A percentile compares a stretch with the other conserved stretches of the same genome.
These are phyloP conservation scores for Pseudocercospora crystallina DNA, from an alignment of 2,329 filamentous ascomycete species.

Conservation along the genomic window DNA sequence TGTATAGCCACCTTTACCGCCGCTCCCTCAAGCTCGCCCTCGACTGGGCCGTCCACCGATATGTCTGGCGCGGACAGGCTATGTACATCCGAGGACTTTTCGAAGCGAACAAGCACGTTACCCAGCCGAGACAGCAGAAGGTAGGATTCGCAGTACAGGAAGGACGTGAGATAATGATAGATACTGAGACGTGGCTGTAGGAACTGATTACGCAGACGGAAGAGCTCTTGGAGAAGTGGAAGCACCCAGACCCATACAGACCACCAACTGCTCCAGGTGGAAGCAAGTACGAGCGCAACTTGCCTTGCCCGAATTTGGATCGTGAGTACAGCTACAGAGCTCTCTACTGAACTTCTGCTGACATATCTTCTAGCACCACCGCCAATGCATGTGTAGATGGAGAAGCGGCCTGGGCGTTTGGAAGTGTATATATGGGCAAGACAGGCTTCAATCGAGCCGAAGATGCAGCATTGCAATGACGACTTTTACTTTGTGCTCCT, in stretches of 20 bases:
- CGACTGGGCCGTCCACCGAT: slow-evolving; percentile 91
- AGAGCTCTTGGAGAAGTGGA: slow-evolving; percentile 85
- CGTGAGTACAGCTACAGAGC: slow-evolving; percentile 58
- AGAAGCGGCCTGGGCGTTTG: slow-evolving; percentile 9
- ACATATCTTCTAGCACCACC: slow-evolving; percentile 46
- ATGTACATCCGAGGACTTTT: slow-evolving; percentile 94
- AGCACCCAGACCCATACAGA: slow-evolving; percentile 92
- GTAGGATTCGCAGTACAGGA: slow-evolving; percentile 53
- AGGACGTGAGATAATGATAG: not conserved
- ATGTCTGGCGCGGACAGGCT: slow-evolving; percentile 93
- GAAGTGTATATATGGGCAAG: slow-evolving; percentile 24
- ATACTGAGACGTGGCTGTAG: slow-evolving; percentile 50
- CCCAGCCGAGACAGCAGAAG: slow-evolving; percentile 80
- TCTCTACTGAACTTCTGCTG: slow-evolving; percentile 4
- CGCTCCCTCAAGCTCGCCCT: slow-evolving; percentile 89
- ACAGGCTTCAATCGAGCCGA: too few relatives aligned
- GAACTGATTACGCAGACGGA: slow-evolving; percentile 84
- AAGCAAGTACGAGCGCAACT: slow-evolving; percentile 93
- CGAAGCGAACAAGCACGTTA: slow-evolving; percentile 84
- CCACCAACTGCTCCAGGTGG: slow-evolving; percentile 91
- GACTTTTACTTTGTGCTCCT: too few relatives aligned
- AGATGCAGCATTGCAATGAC: too few relatives aligned
- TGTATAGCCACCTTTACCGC: slow-evolving; percentile 71
- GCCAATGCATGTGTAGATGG: slow-evolving; percentile 45
- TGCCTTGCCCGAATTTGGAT: slow-evolving; percentile 75